These are phyloP conservation scores for Ceratocystiopsis brevicomis DNA, from an alignment of 2,329 filamentous ascomycete species.

Conservation along the genomic window DNA sequence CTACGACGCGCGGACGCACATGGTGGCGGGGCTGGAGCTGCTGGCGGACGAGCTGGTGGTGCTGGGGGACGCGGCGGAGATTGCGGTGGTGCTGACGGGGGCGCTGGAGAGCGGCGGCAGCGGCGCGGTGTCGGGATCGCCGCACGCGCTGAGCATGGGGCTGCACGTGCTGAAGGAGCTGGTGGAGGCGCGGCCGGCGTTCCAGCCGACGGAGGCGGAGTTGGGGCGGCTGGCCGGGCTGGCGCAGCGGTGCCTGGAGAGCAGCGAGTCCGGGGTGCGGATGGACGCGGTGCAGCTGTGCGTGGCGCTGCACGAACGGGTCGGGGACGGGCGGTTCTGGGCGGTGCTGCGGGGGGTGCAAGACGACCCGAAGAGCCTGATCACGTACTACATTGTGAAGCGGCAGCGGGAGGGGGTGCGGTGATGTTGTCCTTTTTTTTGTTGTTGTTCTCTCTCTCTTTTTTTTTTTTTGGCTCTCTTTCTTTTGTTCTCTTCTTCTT, in stretches of 20 bases:
- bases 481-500: too few species aligned
- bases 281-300: slow-evolving; percentile 70
- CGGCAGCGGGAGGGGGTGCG: slow-evolving; percentile 32
- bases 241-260: slow-evolving; percentile 38
- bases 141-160: slow-evolving; percentile 39
- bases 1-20: slow-evolving; percentile 51
- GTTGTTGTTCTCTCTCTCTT: neutral
- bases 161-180: slow-evolving; percentile 43
- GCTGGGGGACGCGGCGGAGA: slow-evolving; percentile 44
- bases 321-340: slow-evolving; percentile 49
- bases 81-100: slow-evolving; percentile 32
- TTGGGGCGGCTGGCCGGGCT: slow-evolving; percentile 31
- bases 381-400: slow-evolving; percentile 68
- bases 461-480: neutral
- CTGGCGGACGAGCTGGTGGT: slow-evolving; percentile 53
- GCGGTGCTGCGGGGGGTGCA: slow-evolving; percentile 41
- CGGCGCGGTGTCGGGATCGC: slow-evolving; percentile 9
- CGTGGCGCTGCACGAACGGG: slow-evolving; percentile 45
- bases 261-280: slow-evolving; percentile 40
- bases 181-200: slow-evolving; percentile 27
- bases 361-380: slow-evolving; percentile 56
- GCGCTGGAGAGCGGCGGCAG: slow-evolving; percentile 19
- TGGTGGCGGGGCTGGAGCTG: slow-evolving; percentile 55
- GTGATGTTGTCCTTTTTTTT: neutral
- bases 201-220: slow-evolving; percentile 31